phyloP scores from a whole-genome alignment of 495 filamentous ascomycete species.

The Hyaloscypha bicolor region DNA sequence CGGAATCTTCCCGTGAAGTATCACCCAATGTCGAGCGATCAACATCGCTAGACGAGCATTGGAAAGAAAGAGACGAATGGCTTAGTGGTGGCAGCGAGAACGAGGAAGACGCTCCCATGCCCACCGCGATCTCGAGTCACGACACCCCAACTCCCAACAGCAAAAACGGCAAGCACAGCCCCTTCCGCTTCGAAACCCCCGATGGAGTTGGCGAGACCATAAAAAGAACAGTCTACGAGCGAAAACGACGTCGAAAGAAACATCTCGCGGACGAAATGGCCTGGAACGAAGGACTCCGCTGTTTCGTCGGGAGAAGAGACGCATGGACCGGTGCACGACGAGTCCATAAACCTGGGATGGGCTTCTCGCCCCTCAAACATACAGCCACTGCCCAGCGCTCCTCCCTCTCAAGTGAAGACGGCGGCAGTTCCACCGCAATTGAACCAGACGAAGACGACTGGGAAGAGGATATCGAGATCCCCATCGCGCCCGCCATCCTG shows the following conservation, averaged over 20 bases:
- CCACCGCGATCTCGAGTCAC: conserved; percentile 13
- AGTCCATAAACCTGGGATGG: conserved; percentile 8
- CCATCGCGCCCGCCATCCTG: conserved; percentile 66
- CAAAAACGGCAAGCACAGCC: conserved; percentile 26
- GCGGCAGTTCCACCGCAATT: conserved; percentile 23
- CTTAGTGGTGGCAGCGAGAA: conserved; percentile 26
- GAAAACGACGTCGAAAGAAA: conserved; percentile 60
- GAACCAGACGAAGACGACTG: conserved; percentile 28
- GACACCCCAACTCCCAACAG: conserved; percentile 7
- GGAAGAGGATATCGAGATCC: conserved; percentile 41
- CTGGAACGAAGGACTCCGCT: conserved; percentile 81
- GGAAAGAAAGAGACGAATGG: conserved; percentile 36
- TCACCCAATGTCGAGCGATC: not conserved
- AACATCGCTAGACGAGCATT: conserved; percentile 17
- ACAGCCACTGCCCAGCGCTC: not conserved
- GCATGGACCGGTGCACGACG: conserved; percentile 79
- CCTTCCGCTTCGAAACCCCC: conserved; percentile 66
- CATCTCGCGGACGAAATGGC: conserved; percentile 70
- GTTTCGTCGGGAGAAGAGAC: conserved; percentile 74
- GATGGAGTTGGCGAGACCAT: conserved; percentile 56
- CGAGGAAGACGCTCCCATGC: conserved; percentile 10
- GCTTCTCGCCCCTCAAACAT: not conserved
- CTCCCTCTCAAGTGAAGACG: conserved; percentile 22
- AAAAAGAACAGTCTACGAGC: conserved; percentile 43
- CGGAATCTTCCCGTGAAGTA: conserved; percentile 6